Conservation (phyloP, 1,284 basidiomycete species). For the Stereum hirsutum region DNA sequence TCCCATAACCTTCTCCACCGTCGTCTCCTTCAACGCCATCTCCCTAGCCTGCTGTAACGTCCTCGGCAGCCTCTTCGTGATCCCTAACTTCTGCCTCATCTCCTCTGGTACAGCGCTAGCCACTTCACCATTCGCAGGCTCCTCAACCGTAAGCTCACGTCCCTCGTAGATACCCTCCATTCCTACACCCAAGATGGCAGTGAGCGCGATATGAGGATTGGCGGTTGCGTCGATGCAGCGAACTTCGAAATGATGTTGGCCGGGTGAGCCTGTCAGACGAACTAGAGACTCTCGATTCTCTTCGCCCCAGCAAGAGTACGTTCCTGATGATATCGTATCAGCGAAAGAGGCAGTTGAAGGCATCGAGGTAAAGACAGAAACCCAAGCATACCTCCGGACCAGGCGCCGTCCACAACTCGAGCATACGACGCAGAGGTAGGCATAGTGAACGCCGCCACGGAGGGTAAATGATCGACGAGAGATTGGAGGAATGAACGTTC, state of each 20-base stretch:
- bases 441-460: constrained; percentile 45
- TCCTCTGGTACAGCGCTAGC: constrained; percentile 32
- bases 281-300: constrained; percentile 62
- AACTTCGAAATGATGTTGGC: constrained; percentile 52
- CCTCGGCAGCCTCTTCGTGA: constrained; percentile 33
- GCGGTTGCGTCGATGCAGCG: constrained; percentile 52
- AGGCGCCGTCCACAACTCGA: constrained; percentile 54
- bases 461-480: constrained; percentile 46
- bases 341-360: too few species aligned
- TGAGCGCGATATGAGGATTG: constrained; percentile 33
- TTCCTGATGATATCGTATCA: too few species aligned
- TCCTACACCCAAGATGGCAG: constrained; percentile 39
- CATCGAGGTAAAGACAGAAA: too few species aligned
- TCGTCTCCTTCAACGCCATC: constrained; percentile 24
- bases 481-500: constrained; percentile 29
- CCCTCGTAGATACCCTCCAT: constrained; percentile 29
- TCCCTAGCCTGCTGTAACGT: constrained; percentile 35
- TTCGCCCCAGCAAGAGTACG: constrained; percentile 57
- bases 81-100: constrained; percentile 31
- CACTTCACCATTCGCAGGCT: constrained; percentile 27
- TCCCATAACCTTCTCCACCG: constrained; percentile 32
- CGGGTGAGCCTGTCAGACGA: constrained; percentile 44
- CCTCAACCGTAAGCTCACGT: constrained; percentile 25
- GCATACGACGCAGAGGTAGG: constrained; percentile 54
- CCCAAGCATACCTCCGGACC: too few species aligned